These are phyloP conservation scores for Alternaria ethzedia DNA, from an alignment of 2,329 filamentous ascomycete genomes.

Conservation along the genomic window DNA sequence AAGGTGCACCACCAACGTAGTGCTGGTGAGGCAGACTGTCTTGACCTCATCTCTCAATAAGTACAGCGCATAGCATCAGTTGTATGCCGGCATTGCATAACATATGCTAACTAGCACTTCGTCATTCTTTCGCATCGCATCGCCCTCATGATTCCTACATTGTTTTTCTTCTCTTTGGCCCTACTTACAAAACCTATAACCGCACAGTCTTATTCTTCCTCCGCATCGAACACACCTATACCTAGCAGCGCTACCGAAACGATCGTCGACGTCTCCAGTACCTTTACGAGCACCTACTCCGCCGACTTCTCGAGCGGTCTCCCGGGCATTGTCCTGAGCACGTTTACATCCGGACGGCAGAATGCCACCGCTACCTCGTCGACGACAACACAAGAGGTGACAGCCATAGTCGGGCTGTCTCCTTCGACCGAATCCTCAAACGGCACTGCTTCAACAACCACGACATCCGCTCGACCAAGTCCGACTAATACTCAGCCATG, in stretches of 20 bases:
- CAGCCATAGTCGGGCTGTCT: conserved; percentile 25
- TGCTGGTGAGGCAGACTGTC: background rate
- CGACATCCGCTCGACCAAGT: conserved; percentile 12
- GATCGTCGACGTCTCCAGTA: background rate
- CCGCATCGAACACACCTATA: conserved; percentile 2
- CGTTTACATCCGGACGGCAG: conserved; percentile 11
- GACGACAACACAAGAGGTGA: conserved; percentile 18
- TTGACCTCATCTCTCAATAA: background rate
- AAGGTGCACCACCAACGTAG: background rate
- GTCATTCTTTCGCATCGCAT: conserved; percentile 15
- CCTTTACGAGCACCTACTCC: background rate
- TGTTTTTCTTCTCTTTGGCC: conserved; percentile 11
- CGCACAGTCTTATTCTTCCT: conserved; percentile 21
- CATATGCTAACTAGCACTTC: conserved; percentile 2
- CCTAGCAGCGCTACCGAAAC: conserved; percentile 15
- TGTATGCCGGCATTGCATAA: background rate
- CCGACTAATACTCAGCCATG: conserved; percentile 40
- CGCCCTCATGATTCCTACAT: conserved; percentile 21
- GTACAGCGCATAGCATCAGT: background rate
- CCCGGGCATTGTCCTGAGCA: conserved; percentile 1
- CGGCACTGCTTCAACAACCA: conserved; percentile 14
- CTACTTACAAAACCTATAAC: conserved; percentile 9
- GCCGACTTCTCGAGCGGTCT: background rate
- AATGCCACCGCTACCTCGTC: conserved; percentile 21
- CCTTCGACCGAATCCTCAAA: conserved; percentile 16